Base-by-base conservation (phyloP, 2,329 filamentous ascomycete species). In the Aspergillus hortae region DNA sequence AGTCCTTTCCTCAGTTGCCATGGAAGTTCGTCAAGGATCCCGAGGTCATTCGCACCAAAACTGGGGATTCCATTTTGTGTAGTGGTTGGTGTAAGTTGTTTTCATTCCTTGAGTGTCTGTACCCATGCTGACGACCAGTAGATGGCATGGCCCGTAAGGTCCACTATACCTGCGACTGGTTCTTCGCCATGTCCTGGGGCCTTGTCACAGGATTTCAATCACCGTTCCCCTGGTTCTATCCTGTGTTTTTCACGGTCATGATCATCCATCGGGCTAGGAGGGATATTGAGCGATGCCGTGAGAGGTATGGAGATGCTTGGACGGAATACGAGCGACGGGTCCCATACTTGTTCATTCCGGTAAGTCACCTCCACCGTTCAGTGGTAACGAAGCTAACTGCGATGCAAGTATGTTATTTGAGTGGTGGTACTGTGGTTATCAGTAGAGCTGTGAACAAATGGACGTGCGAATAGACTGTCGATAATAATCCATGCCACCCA, bases 141-240 rank as follows among this genome's bases (percentile, higher is more conserved):
- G 75, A 90, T 59, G 86, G 85, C 43, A 77, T 85, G 56, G 88
- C 88, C 6, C 82, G 89, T 56, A 94, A 90, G 73, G 78, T 88
- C 23, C 88, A 92, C 69, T 92, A 92, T 71, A 85, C 85, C 0
- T 90, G 87, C 67, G 89, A 94, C 67, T 71, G 86, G 17, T 91
- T 84, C 74, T 92, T 92, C 65, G 86, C 89, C 7, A 67, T 88
- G 42, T 81, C 77, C 33, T 94, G 89, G 89, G 89, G 85, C 9
- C 69, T 92, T 11, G 85, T 92, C 57, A 90, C 87, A 1, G 89
- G 89, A 3, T 92, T 92, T 72, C 74, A 79, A 7, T 89, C 85
- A 62, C 88, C 89, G 0, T 91, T 92, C 69, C 89, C 90, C 0
- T 95, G 89, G 89, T 94, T 95, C 69, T 92, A 94, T 68, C 85